Conservation (phyloP, 208 protist species). For the Acanthamoeba healyi region DNA sequence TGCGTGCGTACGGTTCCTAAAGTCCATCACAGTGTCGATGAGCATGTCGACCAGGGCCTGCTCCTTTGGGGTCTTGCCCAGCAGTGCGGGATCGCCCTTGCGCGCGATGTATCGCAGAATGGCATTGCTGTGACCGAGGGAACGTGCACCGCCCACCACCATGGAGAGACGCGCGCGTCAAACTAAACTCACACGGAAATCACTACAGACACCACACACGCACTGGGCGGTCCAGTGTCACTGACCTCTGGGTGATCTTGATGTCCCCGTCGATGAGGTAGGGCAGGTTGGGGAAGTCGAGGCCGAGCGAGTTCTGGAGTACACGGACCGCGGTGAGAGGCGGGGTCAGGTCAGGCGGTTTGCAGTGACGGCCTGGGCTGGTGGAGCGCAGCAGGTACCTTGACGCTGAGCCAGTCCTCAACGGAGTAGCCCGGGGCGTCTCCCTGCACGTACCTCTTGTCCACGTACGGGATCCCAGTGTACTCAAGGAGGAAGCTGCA, state of each 20-base stretch:
- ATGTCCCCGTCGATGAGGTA: constrained; percentile 55
- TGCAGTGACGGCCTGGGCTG: neutral
- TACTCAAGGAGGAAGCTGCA: constrained; percentile 46
- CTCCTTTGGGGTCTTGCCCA: constrained; percentile 44
- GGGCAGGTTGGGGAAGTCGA: constrained; percentile 60
- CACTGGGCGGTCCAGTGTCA: neutral
- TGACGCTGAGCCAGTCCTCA: neutral
- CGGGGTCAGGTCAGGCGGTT: neutral
- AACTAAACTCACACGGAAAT: too few species aligned
- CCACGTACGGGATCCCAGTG: constrained; percentile 41
- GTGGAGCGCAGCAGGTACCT: neutral
- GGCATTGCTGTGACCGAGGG: constrained; percentile 8
- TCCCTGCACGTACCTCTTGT: constrained; percentile 43
- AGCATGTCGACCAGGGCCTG: constrained; percentile 40
- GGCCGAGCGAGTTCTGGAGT: constrained; percentile 1
- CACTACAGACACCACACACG: too few species aligned
- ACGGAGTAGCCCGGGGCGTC: neutral
- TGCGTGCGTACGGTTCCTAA: constrained; percentile 32
- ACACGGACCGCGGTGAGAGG: neutral
- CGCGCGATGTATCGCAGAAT: constrained; percentile 57
- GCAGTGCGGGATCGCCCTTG: constrained; percentile 3
- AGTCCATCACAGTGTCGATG: constrained; percentile 22
- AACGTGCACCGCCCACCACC: too few species aligned
- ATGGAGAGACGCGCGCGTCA: too few species aligned
- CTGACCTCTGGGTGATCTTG: constrained; percentile 31